These are phyloP conservation scores for Triglochin maritima DNA, from an alignment of 106 monocot genomes.

Conservation along the genomic window DNA sequence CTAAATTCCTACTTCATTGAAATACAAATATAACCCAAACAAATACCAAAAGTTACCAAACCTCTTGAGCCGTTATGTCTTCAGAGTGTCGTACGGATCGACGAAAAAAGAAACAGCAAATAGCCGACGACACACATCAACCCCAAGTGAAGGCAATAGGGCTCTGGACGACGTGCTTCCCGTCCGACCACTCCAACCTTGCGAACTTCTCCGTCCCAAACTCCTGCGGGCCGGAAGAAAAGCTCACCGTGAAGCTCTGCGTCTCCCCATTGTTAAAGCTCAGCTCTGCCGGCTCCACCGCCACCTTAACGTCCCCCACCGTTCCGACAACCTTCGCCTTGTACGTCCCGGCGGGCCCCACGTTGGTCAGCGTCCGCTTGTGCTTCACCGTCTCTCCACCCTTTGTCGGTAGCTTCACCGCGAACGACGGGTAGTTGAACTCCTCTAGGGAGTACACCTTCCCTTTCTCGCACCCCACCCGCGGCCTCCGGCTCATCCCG, in stretches of 20 bases:
- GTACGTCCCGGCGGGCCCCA: constrained; percentile 14
- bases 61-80: neutral
- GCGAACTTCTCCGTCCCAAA: constrained; percentile 44
- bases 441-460: constrained; percentile 33
- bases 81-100: neutral
- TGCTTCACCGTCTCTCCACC: constrained; percentile 23
- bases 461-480: constrained; percentile 25
- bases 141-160: constrained; percentile 74
- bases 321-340: constrained; percentile 3
- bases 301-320: constrained; percentile 30
- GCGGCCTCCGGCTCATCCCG: constrained; percentile 29
- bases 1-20: no score
- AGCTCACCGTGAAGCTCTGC: constrained; percentile 59
- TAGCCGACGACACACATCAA: constrained; percentile 3
- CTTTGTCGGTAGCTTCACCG: constrained; percentile 40
- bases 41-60: neutral
- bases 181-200: constrained; percentile 67
- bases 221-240: constrained; percentile 34
- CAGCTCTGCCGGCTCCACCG: constrained; percentile 54
- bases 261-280: constrained; percentile 58
- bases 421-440: constrained; percentile 88
- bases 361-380: constrained; percentile 44
- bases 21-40: no score
- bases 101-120: neutral
- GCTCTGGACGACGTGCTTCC: constrained; percentile 65